Conservation (phyloP, 2,329 filamentous ascomycete species). For the Oidium heveae region DNA sequence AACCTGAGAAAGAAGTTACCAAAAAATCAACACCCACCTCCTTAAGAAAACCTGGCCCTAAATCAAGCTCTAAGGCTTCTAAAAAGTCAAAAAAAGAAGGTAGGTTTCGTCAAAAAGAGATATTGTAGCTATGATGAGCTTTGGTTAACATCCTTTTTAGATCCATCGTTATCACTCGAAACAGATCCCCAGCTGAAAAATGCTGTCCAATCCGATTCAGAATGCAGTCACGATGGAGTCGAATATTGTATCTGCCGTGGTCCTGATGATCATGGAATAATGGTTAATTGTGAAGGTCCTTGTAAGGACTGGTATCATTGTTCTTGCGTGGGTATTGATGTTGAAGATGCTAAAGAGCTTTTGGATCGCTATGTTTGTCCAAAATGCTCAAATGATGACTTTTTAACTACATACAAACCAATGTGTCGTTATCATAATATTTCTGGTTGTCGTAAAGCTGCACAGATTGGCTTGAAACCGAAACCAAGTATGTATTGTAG, state of each 20-base stretch:
- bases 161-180: not conserved
- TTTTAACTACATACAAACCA: constrained; percentile 12
- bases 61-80: constrained; percentile 2
- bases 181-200: not conserved
- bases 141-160: not conserved
- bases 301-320: constrained; percentile 15
- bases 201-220: constrained; percentile 6
- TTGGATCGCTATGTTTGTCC: constrained; percentile 13
- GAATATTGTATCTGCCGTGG: constrained; percentile 14
- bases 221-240: constrained; percentile 11
- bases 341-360: constrained; percentile 11
- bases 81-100: constrained; percentile 6
- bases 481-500: constrained; percentile 13
- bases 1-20: constrained; percentile 4
- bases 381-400: constrained; percentile 8
- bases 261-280: constrained; percentile 14
- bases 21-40: constrained; percentile 6
- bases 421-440: constrained; percentile 12
- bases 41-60: constrained; percentile 5
- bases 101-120: constrained; percentile 1
- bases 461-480: constrained; percentile 9
- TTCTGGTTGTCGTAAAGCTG: constrained; percentile 9
- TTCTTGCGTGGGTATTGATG: constrained; percentile 11
- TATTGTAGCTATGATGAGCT: not conserved
- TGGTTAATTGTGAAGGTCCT: constrained; percentile 13